phyloP scores from a whole-genome alignment of 2,329 filamentous ascomycete genomes.

The Colletotrichum plurivorum region DNA sequence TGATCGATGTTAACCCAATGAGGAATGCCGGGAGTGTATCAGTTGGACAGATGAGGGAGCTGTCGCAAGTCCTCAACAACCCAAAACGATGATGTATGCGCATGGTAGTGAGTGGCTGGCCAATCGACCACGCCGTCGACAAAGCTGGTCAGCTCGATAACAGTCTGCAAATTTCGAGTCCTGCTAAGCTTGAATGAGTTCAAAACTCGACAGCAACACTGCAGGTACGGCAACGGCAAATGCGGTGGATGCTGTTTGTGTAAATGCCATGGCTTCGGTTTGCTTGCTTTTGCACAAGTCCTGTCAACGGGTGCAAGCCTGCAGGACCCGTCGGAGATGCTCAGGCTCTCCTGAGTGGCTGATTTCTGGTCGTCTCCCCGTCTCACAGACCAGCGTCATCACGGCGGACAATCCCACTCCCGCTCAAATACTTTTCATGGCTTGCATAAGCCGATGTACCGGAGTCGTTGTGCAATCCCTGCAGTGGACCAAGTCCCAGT shows the following conservation, averaged over 20 bases:
- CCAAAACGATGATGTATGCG: background rate
- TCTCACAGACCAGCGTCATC: conserved; percentile 11
- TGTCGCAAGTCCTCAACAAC: background rate
- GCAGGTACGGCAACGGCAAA: background rate
- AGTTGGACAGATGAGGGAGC: background rate
- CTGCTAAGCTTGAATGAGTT: background rate
- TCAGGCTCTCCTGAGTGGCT: conserved; percentile 1
- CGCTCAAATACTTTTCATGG: conserved; percentile 6
- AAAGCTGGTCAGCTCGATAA: background rate
- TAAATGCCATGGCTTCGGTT: conserved; percentile 6
- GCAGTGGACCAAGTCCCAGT: background rate
- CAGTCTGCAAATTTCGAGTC: conserved; percentile 6
- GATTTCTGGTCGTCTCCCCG: background rate
- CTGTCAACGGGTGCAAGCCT: conserved; percentile 5
- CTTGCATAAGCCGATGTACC: conserved; percentile 21
- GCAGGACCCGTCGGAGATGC: background rate
- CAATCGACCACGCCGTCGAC: background rate
- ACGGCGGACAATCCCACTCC: conserved; percentile 2
- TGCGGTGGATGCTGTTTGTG: conserved; percentile 1
- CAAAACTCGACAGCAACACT: background rate
- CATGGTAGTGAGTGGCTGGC: background rate
- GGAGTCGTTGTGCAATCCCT: conserved; percentile 14
- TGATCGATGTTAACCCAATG: background rate
- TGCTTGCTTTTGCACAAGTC: conserved; percentile 27
- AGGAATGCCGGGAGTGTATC: conserved; percentile 6